Conservation (phyloP, 345 rosid species). For the Euclidium syriacum region DNA sequence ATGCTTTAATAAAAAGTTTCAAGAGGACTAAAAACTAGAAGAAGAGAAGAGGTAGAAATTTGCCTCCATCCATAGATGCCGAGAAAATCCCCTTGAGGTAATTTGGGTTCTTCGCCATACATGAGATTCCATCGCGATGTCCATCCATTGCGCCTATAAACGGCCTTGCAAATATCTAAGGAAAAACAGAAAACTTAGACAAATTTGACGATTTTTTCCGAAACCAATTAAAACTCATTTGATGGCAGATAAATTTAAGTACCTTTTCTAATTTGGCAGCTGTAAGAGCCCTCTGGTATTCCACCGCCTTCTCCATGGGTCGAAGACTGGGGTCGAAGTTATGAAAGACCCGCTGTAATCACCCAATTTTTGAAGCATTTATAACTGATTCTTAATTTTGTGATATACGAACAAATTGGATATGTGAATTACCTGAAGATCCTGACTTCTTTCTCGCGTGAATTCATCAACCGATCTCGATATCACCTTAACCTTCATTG, state of each 20-base stretch:
- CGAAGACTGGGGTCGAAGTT: constrained; percentile 82
- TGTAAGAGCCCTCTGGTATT: constrained; percentile 78
- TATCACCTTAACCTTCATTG: constrained; percentile 77
- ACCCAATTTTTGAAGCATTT: neutral
- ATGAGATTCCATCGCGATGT: constrained; percentile 74
- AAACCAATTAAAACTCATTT: neutral
- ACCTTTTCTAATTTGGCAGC: constrained; percentile 98
- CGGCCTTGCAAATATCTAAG: constrained; percentile 87
- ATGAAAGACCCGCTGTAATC: constrained; percentile 68
- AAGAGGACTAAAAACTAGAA: neutral
- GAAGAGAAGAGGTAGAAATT: neutral
- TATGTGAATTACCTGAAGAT: constrained; percentile 56
- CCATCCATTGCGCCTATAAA: constrained; percentile 97
- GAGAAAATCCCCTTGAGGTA: constrained; percentile 83
- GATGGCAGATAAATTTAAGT: neutral
- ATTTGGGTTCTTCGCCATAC: constrained; percentile 95
- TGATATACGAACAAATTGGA: neutral
- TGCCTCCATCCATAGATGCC: constrained; percentile 98
- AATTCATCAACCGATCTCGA: constrained; percentile 84
- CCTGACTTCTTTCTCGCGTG: constrained; percentile 96
- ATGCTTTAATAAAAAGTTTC: neutral
- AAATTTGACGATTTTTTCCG: neutral
- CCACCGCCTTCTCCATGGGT: constrained; percentile 78
- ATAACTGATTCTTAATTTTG: neutral
- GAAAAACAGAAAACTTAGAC: neutral